Evolutionary conservation across 2,329 filamentous ascomycete species (phyloP).

Genomic region (Sarocladiaceae sp.): DNA sequence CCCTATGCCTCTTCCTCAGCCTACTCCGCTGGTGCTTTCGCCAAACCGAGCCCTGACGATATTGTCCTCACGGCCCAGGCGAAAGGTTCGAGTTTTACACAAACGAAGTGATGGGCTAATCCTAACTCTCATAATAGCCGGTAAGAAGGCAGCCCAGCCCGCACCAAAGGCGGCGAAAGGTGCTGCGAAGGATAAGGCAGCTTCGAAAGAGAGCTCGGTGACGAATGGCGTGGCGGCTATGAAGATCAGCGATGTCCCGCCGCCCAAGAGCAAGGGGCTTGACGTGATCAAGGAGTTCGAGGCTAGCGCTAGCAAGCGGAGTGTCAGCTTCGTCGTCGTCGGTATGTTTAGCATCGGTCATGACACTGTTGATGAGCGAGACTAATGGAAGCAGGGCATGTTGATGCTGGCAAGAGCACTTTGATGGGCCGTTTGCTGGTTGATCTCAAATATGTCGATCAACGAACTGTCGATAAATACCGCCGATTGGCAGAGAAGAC

Average conservation of each 20-base stretch:
- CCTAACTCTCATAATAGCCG: constrained; percentile 50
- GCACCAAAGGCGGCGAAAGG: constrained; percentile 8
- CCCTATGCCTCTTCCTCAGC: constrained; percentile 47
- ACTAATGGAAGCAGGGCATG: constrained; percentile 72
- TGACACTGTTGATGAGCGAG: background rate
- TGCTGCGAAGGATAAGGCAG: constrained; percentile 26
- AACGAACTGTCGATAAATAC: constrained; percentile 84
- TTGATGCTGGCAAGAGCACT: constrained; percentile 96
- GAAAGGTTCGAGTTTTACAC: constrained; percentile 70
- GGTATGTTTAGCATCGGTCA: constrained; percentile 47
- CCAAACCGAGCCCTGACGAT: constrained; percentile 88
- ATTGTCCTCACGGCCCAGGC: constrained; percentile 81
- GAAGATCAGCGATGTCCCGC: constrained; percentile 47
- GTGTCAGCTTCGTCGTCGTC: constrained; percentile 88
- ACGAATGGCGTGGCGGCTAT: constrained; percentile 27
- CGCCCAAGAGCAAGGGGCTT: constrained; percentile 71
- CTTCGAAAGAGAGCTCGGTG: constrained; percentile 19
- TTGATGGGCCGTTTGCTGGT: constrained; percentile 92
- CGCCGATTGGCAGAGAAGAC: constrained; percentile 84
- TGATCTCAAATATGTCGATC: constrained; percentile 83
- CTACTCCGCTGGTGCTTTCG: constrained; percentile 61
- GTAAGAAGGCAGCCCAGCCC: constrained; percentile 31
- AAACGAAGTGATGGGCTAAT: constrained; percentile 44
- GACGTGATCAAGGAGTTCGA: constrained; percentile 80
- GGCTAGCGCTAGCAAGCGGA: constrained; percentile 71